A percentile compares a stretch with the other conserved stretches of the same genome.
phyloP scores from a whole-genome alignment of 1,284 basidiomycete species.

The Papiliotrema terrestris region DNA sequence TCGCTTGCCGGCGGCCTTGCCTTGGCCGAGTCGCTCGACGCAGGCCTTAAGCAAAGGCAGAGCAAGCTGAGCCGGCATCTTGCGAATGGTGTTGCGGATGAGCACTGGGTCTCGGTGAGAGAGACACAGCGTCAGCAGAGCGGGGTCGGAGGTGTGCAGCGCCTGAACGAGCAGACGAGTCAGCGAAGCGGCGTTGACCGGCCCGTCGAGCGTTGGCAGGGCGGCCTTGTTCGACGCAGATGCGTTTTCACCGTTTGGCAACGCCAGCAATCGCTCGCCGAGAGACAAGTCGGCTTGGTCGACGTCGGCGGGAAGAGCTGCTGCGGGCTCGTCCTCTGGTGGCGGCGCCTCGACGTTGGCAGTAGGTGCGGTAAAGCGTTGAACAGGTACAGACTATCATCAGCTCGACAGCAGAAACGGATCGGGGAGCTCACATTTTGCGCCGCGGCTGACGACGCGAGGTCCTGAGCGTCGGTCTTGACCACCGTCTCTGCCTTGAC shows the following conservation, averaged over 20 bases:
- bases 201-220: slow-evolving; percentile 30
- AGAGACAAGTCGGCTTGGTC: slow-evolving; percentile 84
- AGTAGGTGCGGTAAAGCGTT: slow-evolving; percentile 43
- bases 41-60: slow-evolving; percentile 84
- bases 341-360: slow-evolving; percentile 27
- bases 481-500: slow-evolving; percentile 48
- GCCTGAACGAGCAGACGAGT: slow-evolving; percentile 95
- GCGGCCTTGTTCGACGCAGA: slow-evolving; percentile 21
- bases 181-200: slow-evolving; percentile 79
- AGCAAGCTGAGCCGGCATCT: slow-evolving; percentile 84
- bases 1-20: slow-evolving; percentile 61
- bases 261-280: slow-evolving; percentile 75
- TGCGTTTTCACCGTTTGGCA: slow-evolving; percentile 53
- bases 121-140: slow-evolving; percentile 83
- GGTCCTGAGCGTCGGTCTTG: slow-evolving; percentile 51
- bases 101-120: slow-evolving; percentile 73
- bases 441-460: slow-evolving; percentile 37
- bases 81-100: slow-evolving; percentile 82
- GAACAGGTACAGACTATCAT: slow-evolving; percentile 23
- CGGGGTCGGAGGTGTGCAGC: slow-evolving; percentile 87
- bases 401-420: background rate
- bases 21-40: slow-evolving; percentile 81
- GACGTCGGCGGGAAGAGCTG: slow-evolving; percentile 59
- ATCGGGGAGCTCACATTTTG: slow-evolving; percentile 19
- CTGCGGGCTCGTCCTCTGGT: slow-evolving; percentile 45